Conservation (phyloP, 306 rosid species). For the Fragaria iinumae region DNA sequence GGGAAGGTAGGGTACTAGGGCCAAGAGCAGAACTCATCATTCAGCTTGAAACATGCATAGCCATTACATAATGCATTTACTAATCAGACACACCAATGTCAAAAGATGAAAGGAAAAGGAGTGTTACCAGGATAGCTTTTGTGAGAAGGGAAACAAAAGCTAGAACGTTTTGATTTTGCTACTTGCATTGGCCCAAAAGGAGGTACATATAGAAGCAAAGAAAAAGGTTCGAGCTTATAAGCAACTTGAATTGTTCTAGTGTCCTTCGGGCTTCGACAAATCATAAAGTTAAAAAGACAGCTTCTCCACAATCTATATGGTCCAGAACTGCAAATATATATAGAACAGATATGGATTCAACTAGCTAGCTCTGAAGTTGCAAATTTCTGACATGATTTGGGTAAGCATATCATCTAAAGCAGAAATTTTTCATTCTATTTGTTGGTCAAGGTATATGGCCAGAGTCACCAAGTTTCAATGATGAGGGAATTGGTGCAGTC, state of each 20-base stretch:
- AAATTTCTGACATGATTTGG: neutral
- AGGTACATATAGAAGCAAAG: neutral
- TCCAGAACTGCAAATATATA: neutral
- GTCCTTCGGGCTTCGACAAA: neutral
- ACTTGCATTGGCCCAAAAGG: neutral
- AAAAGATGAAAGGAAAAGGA: neutral
- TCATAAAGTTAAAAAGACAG: neutral
- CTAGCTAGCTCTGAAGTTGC: neutral
- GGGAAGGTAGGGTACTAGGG: neutral
- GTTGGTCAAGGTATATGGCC: conserved; percentile 76
- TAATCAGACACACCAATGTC: neutral
- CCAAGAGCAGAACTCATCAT: too few species aligned
- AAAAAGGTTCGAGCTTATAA: neutral
- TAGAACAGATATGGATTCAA: neutral
- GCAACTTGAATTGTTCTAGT: neutral
- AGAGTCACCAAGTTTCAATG: conserved; percentile 81
- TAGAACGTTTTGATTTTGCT: neutral
- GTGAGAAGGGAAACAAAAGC: neutral
- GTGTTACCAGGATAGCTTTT: neutral
- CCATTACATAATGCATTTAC: neutral
- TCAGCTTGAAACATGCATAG: neutral
- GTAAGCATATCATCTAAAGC: neutral
- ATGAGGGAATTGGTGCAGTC: conserved; percentile 63
- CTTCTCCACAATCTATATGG: neutral
- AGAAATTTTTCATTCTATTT: neutral